Evolutionary conservation across 225 moss, liverwort and hornwort genomes (phyloP).

Genomic region (Polytrichum commune): DNA sequence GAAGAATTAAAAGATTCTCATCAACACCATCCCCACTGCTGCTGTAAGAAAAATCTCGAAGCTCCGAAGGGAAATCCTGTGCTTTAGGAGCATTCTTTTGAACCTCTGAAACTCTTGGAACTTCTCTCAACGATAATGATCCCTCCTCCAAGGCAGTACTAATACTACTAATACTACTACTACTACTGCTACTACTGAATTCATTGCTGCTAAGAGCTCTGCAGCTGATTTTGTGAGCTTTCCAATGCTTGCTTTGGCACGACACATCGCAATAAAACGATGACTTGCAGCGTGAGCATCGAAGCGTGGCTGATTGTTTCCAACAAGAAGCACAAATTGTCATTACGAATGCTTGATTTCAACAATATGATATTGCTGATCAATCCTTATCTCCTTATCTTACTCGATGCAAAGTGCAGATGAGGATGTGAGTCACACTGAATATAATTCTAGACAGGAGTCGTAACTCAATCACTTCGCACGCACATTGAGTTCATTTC

Average conservation of each 20-base stretch:
- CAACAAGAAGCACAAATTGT: constrained; percentile 11
- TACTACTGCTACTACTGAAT: neutral
- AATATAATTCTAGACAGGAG: too few relatives aligned
- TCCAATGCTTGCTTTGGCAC: constrained; percentile 22
- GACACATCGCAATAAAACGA: constrained; percentile 17
- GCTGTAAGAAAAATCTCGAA: constrained; percentile 19
- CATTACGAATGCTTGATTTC: constrained; percentile 1
- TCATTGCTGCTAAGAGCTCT: constrained; percentile 2
- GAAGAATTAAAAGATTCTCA: constrained; percentile 28
- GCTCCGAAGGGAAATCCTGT: constrained; percentile 18
- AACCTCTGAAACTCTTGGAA: neutral
- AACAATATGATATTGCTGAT: too few relatives aligned
- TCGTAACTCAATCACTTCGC: too few relatives aligned
- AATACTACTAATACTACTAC: neutral
- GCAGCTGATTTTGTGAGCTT: constrained; percentile 2
- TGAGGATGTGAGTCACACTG: too few relatives aligned
- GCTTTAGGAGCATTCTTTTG: constrained; percentile 10
- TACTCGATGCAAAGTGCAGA: too few relatives aligned
- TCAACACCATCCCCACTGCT: constrained; percentile 25
- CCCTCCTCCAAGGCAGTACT: too few relatives aligned
- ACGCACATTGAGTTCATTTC: too few relatives aligned
- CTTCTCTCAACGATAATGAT: constrained; percentile 12
- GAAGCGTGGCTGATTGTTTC: neutral
- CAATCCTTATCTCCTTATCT: too few relatives aligned
- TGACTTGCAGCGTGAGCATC: constrained; percentile 26